Base-by-base conservation (phyloP, 208 protist species). In the Leptomonas seymouri region DNA sequence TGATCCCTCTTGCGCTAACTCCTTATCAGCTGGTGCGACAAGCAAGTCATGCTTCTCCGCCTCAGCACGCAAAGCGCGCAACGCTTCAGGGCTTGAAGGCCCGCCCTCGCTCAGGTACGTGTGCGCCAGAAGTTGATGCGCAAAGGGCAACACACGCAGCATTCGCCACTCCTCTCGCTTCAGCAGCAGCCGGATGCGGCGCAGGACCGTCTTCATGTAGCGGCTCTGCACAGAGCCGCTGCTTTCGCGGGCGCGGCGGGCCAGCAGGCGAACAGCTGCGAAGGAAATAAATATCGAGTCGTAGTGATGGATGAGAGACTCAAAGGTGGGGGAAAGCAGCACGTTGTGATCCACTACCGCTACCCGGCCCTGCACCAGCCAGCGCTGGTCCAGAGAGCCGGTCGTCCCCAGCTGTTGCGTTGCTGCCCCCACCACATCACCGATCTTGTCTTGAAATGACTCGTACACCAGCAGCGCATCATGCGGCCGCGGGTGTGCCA, bases 301-400 rank as follows among this genome's bases (percentile, higher is more conserved):
- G 76, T 97, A 97, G 75, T 97, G 91, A 45, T 67, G 39, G 5
- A 85, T 68, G 58, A 97, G 81, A 14, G 89, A 94, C 46, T 92
- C 87, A 39, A 94, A 89, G 23, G 73, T 78, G n/a, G 87, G 80
- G 12, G 81, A 87, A n/a, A 94, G 81, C 16, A 97, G 21, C 2
- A 93, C 84, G 71, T 90, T 93, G 75, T 94, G 91, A 65, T 97
- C 91, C 18, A 94, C 78, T 1, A 97, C 87, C n/a, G 85, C 91
- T 4, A 97, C 87, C 27, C 91, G 87, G 14, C 91, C 91, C 67
- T 97, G 84, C 49, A 93, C 86, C 28, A 94, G 81, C 89, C 91
- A 96, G 20, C 91, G 86, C 72, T 93, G 88, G 27, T 88, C 71
- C 18, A 76, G 64, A 25, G 82, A 51, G 9, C 91, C 91, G 15